Evolutionary conservation across 2,329 filamentous ascomycete genomes (phyloP).

Genomic region (Gnomoniopsis sp.): DNA sequence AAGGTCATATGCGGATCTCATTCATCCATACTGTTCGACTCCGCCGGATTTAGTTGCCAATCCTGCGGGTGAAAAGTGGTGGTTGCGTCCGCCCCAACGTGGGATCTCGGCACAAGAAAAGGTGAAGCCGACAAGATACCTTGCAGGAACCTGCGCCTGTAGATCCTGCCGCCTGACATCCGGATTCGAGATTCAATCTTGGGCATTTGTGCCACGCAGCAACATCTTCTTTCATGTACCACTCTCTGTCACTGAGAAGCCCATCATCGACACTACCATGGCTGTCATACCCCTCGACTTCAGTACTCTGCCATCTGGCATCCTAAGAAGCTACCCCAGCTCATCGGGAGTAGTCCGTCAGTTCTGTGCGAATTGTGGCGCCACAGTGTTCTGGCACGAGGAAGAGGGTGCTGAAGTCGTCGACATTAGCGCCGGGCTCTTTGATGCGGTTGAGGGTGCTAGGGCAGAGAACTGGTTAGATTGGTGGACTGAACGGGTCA

Average conservation of each 20-base stretch:
- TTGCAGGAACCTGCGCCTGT: conserved; percentile 60
- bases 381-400: conserved; percentile 61
- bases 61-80: conserved; percentile 53
- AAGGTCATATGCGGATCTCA: conserved; percentile 51
- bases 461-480: conserved; percentile 57
- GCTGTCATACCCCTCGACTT: neutral
- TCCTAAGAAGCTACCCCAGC: conserved; percentile 43
- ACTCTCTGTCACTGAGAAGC: neutral
- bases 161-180: conserved; percentile 56
- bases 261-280: no score
- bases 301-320: neutral
- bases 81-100: conserved; percentile 38
- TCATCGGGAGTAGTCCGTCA: conserved; percentile 52
- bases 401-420: conserved; percentile 50
- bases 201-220: conserved; percentile 60
- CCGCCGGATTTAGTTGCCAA: conserved; percentile 35
- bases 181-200: conserved; percentile 62
- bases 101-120: conserved; percentile 24
- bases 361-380: conserved; percentile 61
- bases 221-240: conserved; percentile 41
- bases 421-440: conserved; percentile 61
- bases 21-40: conserved; percentile 41
- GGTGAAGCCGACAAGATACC: conserved; percentile 38
- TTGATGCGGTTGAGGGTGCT: conserved; percentile 42
- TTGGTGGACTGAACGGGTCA: conserved; percentile 58